Conservation (phyloP, 805 yeast genomes). For the Crinitomyces ghanaensis region DNA sequence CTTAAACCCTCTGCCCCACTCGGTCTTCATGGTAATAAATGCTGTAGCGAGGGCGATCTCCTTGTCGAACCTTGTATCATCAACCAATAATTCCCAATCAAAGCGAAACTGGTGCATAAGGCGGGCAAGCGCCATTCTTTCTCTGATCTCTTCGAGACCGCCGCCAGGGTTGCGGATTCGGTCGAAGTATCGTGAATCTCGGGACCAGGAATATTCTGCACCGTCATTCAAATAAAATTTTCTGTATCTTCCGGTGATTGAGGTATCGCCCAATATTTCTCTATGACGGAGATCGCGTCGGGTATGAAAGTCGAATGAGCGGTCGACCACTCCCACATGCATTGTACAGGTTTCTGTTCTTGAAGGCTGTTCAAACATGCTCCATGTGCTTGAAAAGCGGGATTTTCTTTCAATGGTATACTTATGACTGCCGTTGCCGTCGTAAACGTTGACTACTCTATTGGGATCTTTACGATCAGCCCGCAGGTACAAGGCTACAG, state of each 20-base stretch:
- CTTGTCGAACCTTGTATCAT: constrained; percentile 36
- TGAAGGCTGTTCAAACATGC: constrained; percentile 34
- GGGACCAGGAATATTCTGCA: constrained; percentile 43
- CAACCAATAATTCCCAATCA: constrained; percentile 48
- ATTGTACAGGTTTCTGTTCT: constrained; percentile 41
- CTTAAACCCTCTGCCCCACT: constrained; percentile 48
- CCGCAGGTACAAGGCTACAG: constrained; percentile 37
- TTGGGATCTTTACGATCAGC: constrained; percentile 37
- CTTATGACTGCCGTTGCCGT: constrained; percentile 32
- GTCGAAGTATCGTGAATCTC: constrained; percentile 41
- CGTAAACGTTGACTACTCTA: constrained; percentile 39
- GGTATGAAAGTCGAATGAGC: constrained; percentile 40
- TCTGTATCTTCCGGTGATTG: constrained; percentile 31
- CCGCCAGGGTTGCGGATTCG: constrained; percentile 44
- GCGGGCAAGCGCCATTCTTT: constrained; percentile 43
- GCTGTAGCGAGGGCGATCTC: constrained; percentile 49
- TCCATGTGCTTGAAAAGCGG: constrained; percentile 40
- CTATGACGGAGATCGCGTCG: constrained; percentile 36
- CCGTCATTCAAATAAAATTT: constrained; percentile 44
- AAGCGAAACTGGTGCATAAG: constrained; percentile 47
- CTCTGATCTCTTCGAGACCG: constrained; percentile 42
- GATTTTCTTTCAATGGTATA: constrained; percentile 44
- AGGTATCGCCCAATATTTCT: constrained; percentile 29
- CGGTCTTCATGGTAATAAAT: constrained; percentile 52
- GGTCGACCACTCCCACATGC: constrained; percentile 36